Base-by-base conservation (phyloP, 176 grass and related monocot species). In the Lolium perenne region DNA sequence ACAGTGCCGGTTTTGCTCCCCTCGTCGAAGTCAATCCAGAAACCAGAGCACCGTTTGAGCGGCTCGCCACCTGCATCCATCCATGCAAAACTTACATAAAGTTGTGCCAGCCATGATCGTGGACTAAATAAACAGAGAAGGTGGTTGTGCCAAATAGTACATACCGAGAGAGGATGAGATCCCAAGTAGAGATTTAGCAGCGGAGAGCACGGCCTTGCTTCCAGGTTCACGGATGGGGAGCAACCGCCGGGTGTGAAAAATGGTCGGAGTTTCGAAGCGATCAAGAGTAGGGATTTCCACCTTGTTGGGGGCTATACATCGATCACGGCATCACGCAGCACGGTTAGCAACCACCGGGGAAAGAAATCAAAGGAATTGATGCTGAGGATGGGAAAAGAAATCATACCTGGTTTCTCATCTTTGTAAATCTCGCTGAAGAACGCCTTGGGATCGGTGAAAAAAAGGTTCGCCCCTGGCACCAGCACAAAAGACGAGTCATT, bases 21-120 rank as follows among this genome's bases (percentile, higher is more conserved):
- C 71, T 8, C 45, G 5, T 74, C 71, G n/a, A 46, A 74, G 7
- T 50, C 45, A 1, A 74, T 18, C 71, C 21, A 74, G 45, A 49
- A 74, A 48, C 71, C 71, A 3, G 71, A 74, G 45, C 45, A 74
- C 2, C 45, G 45, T 74, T 23, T 74, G n/a, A 74, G 71, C 11
- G 45, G 71, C 12, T 74, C 2, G n/a, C 71, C 71, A 50, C 13
- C 71, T 74, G 21, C 20, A 48, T 26, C n/a, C 20, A 43, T 43
- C 66, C 22, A 8, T 2, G 25, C 2, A 14, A 73, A 7, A 26
- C 45, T 8, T 16, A 74, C 21, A 74, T 50, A 7, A 74, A 15
- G 45, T 11, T 74, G 22, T 1, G 41, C 69, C 23, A 65, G 12
- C 5, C n/a, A 25, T 12, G 43, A 25, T 73, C n/a, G 32, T 35